These are phyloP conservation scores for Tetramitus jugosus DNA, from an alignment of 208 protist genomes.

Conservation along the genomic window DNA sequence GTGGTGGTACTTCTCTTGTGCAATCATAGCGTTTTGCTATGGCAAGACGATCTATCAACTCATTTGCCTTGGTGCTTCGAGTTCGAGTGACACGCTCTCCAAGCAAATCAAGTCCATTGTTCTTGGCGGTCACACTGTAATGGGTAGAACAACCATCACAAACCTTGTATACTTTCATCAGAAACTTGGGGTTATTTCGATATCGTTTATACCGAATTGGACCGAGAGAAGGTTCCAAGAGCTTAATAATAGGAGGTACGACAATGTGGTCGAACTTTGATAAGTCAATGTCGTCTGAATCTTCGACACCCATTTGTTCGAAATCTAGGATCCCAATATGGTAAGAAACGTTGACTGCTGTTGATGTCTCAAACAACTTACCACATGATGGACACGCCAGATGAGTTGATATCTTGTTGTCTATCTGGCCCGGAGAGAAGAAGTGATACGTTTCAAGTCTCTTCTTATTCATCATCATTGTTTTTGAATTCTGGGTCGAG, in stretches of 20 bases:
- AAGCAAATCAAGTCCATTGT: not conserved
- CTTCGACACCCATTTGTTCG: not conserved
- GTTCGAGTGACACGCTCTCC: too few species aligned
- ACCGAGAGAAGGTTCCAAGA: not conserved
- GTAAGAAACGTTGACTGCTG: not conserved
- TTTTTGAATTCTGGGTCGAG: too few species aligned
- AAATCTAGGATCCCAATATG: not conserved
- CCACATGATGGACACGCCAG: not conserved
- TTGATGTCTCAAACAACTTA: not conserved
- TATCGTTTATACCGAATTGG: not conserved
- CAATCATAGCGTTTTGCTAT: too few species aligned
- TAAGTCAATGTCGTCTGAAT: not conserved
- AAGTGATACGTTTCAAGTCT: too few species aligned
- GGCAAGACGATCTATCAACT: too few species aligned
- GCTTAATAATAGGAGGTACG: not conserved
- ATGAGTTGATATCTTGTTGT: not conserved
- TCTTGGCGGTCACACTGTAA: not conserved
- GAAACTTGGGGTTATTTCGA: not conserved
- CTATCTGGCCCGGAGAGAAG: not conserved
- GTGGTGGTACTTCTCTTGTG: too few species aligned
- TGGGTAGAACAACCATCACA: not conserved
- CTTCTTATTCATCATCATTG: too few species aligned
- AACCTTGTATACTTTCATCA: not conserved
- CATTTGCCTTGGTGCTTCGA: too few species aligned
- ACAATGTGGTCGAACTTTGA: too few species aligned